These are phyloP conservation scores for Neurospora sp. DNA, from an alignment of 495 filamentous ascomycete species.

Conservation along the genomic window DNA sequence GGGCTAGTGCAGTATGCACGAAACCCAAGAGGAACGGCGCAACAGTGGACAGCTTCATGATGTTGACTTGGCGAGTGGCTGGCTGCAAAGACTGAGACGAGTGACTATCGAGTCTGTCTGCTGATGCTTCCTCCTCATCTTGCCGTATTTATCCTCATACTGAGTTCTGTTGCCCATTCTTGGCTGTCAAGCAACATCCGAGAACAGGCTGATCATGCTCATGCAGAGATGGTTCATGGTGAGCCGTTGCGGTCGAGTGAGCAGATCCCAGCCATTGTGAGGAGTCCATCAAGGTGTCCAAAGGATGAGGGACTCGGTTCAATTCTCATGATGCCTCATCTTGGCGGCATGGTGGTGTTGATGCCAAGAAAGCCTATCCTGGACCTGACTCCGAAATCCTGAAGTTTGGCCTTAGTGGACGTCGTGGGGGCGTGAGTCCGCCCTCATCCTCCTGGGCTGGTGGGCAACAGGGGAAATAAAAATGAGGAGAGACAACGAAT, in stretches of 20 bases:
- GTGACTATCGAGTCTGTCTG: not conserved
- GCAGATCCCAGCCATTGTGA: not conserved
- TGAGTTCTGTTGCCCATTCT: not conserved
- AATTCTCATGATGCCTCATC: not conserved
- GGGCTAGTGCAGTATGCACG: slow-evolving; percentile 10
- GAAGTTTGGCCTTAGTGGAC: not conserved
- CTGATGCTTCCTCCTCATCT: not conserved
- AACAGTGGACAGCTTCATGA: slow-evolving; percentile 14
- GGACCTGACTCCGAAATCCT: not conserved
- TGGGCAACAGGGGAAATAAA: not conserved
- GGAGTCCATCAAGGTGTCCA: slow-evolving; percentile 1
- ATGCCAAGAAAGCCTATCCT: not conserved
- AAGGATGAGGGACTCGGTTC: not conserved
- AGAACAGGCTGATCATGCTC: not conserved
- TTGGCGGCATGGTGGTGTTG: not conserved
- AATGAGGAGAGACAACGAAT: not conserved
- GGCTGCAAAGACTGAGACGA: not conserved
- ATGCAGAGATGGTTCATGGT: not conserved
- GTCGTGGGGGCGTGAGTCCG: not conserved
- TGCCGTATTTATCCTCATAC: not conserved
- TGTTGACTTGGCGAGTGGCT: not conserved
- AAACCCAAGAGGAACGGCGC: slow-evolving; percentile 11
- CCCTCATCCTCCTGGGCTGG: not conserved
- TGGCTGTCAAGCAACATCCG: not conserved
- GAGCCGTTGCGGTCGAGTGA: not conserved